Conservation (phyloP, 345 rosid genomes). For the Gossypium raimondii region DNA sequence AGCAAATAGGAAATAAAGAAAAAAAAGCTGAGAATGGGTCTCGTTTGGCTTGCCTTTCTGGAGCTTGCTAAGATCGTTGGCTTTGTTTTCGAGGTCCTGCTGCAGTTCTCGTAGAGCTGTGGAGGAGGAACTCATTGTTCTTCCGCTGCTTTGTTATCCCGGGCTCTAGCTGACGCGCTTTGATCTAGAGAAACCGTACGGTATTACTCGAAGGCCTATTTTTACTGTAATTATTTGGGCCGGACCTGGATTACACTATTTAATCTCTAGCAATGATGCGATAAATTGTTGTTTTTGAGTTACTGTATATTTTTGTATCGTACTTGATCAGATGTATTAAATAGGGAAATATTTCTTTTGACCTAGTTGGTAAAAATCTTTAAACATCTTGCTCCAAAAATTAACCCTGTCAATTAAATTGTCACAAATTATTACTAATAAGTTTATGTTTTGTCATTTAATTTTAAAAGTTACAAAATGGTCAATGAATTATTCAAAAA, state of each 20-base stretch:
- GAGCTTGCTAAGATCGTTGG: constrained; percentile 71
- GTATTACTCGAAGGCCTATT: not conserved
- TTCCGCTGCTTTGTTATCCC: not conserved
- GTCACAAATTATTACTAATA: too few relatives aligned
- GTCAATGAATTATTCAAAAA: too few relatives aligned
- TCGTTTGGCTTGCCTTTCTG: constrained; percentile 53
- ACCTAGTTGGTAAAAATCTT: too few relatives aligned
- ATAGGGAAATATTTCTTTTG: too few relatives aligned
- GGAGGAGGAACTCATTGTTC: constrained; percentile 67
- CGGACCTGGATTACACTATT: not conserved
- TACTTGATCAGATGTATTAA: too few relatives aligned
- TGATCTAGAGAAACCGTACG: not conserved
- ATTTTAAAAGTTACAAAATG: too few relatives aligned
- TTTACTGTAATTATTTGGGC: not conserved
- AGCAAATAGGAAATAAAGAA: not conserved
- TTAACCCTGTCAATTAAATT: too few relatives aligned
- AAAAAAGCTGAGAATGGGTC: not conserved
- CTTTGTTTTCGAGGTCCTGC: constrained; percentile 78
- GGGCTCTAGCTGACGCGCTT: not conserved
- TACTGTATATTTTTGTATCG: too few relatives aligned
- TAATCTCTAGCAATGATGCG: not conserved
- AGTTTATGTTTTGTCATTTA: too few relatives aligned
- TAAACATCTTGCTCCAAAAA: too few relatives aligned
- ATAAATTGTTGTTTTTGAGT: too few relatives aligned
- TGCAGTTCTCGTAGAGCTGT: constrained; percentile 65